Evolutionary conservation across 2,329 filamentous ascomycete species (phyloP), one percentile per base, ranked within the genome.

Genomic region (Penicillium sp.): DNA sequence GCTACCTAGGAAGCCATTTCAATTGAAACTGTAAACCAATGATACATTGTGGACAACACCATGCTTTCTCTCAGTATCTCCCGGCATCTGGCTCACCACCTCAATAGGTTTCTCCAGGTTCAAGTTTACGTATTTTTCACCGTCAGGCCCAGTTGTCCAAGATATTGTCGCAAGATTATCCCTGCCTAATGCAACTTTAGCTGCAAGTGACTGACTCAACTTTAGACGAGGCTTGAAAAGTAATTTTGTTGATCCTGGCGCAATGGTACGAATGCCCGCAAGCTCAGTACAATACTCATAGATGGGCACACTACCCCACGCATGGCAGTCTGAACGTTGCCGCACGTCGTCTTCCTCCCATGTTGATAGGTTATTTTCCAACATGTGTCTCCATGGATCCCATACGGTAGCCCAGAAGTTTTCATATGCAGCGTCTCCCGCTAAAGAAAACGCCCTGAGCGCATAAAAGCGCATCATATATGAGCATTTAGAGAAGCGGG

Each of bases 301-400:
- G 3, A 77, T 63, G 0, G 74, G 74, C 16, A 74, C 72, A 55
- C 72, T 73, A 1, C 74, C 72, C 75, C 73, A 77, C 2, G 74
- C 74, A 64, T 77, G 74, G 50, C 75, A 77, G 60, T 77, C 75
- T 1, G 73, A 76, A 4, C 74, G 67, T 58, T 75, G 72, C 2
- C 70, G 62, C 5, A 77, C 74, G 55, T 73, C 68, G 50, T 77
- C 74, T 53, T 77, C 74, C 45, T 71, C 70, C 74, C 74, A 77
- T 3, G 74, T 77, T 0, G 73, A 66, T 9, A 77, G 53, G 51
- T 74, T 72, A 54, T 71, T 66, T 1, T 62, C 63, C 3, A 77
- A 59, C 70, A 74, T 74, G 11, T 56, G 47, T n/a, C 71, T 63
- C 68, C 72, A 77, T 0, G 74, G 74, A n/a, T 63, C 57, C 65